Percentiles rank a stretch among this genome's conserved stretches.
Evolutionary conservation across 164 flowering plant species (phyloP).

Genomic region (Umbilicus rupestris): DNA sequence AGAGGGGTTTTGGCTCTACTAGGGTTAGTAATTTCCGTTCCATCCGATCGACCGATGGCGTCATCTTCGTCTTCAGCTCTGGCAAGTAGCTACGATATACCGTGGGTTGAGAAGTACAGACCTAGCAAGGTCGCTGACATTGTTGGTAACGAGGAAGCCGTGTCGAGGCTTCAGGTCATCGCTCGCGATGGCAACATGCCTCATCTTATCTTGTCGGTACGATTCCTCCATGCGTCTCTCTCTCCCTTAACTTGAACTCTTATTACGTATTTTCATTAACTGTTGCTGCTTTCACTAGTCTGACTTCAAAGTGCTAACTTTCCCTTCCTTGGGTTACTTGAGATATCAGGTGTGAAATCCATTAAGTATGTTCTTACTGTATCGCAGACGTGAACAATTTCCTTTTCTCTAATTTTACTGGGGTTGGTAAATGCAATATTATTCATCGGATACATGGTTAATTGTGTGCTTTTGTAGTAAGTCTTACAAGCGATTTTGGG

Average conservation of each 20-base stretch:
- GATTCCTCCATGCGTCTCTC: too few relatives aligned
- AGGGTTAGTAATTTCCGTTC: not conserved
- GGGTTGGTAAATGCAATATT: too few relatives aligned
- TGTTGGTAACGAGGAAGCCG: slow-evolving; percentile 66
- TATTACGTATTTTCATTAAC: not conserved
- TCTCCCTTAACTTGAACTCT: not conserved
- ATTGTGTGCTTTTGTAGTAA: not conserved
- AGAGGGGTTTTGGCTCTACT: not conserved
- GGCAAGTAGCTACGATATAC: slow-evolving; percentile 36
- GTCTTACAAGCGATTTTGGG: too few relatives aligned
- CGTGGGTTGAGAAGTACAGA: slow-evolving; percentile 83
- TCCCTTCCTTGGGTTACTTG: too few relatives aligned
- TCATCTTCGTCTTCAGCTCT: slow-evolving; percentile 35
- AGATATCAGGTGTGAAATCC: too few relatives aligned
- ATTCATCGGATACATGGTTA: too few relatives aligned
- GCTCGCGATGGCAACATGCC: slow-evolving; percentile 96
- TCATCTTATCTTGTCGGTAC: slow-evolving; percentile 70
- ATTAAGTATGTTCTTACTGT: too few relatives aligned
- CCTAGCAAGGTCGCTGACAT: slow-evolving; percentile 63
- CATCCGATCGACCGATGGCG: slow-evolving; percentile 29
- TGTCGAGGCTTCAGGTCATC: slow-evolving; percentile 59
- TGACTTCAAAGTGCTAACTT: too few relatives aligned
- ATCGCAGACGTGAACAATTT: too few relatives aligned
- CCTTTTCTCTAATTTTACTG: too few relatives aligned
- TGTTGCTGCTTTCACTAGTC: not conserved